phyloP scores from a whole-genome alignment of 2,329 filamentous ascomycete genomes.

The Pseudocercospora eumusae region DNA sequence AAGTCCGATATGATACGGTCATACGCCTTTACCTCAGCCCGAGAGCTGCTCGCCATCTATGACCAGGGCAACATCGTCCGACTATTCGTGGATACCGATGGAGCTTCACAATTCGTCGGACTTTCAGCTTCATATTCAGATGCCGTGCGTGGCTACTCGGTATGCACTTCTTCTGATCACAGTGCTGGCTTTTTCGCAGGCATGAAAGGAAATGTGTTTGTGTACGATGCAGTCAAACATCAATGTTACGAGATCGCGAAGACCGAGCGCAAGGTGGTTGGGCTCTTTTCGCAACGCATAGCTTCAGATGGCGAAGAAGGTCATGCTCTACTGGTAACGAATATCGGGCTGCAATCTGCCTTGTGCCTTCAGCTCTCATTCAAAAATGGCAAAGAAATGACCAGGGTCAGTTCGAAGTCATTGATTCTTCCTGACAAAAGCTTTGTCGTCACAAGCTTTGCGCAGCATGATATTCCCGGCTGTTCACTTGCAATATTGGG shows the following conservation, averaged over 20 bases:
- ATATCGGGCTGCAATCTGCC: constrained; percentile 36
- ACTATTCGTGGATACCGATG: neutral
- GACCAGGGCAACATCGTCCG: constrained; percentile 10
- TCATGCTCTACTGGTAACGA: constrained; percentile 41
- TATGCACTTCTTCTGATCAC: constrained; percentile 45
- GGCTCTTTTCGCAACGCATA: constrained; percentile 40
- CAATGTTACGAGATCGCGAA: constrained; percentile 34
- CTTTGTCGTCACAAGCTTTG: constrained; percentile 57
- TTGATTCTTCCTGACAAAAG: constrained; percentile 39
- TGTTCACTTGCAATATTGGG: constrained; percentile 48
- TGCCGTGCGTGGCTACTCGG: constrained; percentile 51
- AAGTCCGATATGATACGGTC: constrained; percentile 5
- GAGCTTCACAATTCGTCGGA: constrained; percentile 29
- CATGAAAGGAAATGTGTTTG: constrained; percentile 46
- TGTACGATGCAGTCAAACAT: constrained; percentile 35
- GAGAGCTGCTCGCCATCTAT: constrained; percentile 11
- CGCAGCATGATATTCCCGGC: constrained; percentile 17
- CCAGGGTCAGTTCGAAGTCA: neutral
- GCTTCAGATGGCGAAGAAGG: neutral
- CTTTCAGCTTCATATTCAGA: neutral
- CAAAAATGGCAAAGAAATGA: neutral
- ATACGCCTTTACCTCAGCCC: constrained; percentile 10
- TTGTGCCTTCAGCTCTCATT: neutral
- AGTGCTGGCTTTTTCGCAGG: constrained; percentile 51
- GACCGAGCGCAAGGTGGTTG: constrained; percentile 43